Evolutionary conservation across 208 protist genomes (phyloP).

Genomic region (Trypanosoma avium): DNA sequence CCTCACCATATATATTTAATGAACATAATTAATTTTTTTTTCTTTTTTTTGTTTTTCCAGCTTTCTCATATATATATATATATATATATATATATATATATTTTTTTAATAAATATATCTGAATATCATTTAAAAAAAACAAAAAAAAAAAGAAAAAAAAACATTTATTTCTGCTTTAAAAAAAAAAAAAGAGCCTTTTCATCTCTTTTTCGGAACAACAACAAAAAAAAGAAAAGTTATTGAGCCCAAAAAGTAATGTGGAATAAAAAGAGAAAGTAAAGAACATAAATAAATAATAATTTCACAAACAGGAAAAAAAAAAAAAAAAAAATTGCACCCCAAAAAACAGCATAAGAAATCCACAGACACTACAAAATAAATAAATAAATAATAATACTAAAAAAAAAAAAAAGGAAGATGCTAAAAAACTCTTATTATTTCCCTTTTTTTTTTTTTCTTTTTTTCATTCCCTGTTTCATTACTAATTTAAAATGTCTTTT

Average conservation of each 20-base stretch:
- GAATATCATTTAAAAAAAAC: constrained; percentile 1
- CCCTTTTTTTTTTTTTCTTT: neutral
- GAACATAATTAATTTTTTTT: no score
- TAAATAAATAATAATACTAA: neutral
- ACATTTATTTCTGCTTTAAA: neutral
- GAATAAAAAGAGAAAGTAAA: constrained; percentile 17
- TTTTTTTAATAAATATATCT: no score
- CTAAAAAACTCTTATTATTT: neutral
- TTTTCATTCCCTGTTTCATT: neutral
- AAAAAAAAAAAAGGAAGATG: neutral
- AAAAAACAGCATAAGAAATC: constrained; percentile 7
- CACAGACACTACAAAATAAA: constrained; percentile 16
- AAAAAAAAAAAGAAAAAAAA: constrained; percentile 8
- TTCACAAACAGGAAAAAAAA: neutral
- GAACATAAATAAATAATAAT: neutral
- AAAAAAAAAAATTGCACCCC: neutral
- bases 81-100: no score
- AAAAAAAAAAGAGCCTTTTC: no score
- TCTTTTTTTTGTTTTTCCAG: no score
- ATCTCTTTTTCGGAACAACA: neutral
- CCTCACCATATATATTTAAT: no score
- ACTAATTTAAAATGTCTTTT: no score
- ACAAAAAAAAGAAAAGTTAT: constrained; percentile 13
- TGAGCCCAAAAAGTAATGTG: no score
- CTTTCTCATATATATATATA: no score